Evolutionary conservation across 2,329 filamentous ascomycete species (phyloP).

Genomic region (Emergomyces orientalis): DNA sequence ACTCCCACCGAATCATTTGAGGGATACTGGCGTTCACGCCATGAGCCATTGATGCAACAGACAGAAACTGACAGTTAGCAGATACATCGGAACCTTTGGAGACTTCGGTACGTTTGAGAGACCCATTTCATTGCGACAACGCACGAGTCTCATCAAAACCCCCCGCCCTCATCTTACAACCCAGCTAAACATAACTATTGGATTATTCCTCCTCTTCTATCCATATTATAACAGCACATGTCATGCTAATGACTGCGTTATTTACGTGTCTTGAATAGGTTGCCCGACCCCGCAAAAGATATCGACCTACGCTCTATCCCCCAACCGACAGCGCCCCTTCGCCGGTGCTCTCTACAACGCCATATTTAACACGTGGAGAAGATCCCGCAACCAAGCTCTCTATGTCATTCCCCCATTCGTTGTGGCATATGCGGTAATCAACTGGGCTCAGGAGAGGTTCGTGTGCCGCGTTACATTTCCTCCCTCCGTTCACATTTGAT

Average conservation of each 20-base stretch:
- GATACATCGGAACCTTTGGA: constrained; percentile 8
- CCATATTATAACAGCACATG: not conserved
- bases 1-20: not conserved
- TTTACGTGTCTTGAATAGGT: constrained; percentile 1
- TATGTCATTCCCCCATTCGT: constrained; percentile 77
- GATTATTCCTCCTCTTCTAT: not conserved
- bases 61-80: constrained; percentile 1
- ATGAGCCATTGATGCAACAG: not conserved
- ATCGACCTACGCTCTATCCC: constrained; percentile 62
- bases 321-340: constrained; percentile 83
- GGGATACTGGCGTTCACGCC: not conserved
- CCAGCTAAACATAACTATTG: not conserved
- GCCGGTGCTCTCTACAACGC: constrained; percentile 69
- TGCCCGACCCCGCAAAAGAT: constrained; percentile 44
- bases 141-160: not conserved
- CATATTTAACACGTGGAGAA: constrained; percentile 91
- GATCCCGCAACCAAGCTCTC: constrained; percentile 75
- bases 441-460: constrained; percentile 88
- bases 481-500: not conserved
- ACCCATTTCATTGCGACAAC: not conserved
- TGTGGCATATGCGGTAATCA: constrained; percentile 69
- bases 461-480: constrained; percentile 23
- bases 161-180: not conserved
- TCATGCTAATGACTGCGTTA: not conserved
- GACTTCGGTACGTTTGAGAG: constrained; percentile 6